Evolutionary conservation across 169 alveolate genomes (phyloP), one percentile per base, ranked within the genome.

Genomic region (Eimeria acervulina): DNA sequence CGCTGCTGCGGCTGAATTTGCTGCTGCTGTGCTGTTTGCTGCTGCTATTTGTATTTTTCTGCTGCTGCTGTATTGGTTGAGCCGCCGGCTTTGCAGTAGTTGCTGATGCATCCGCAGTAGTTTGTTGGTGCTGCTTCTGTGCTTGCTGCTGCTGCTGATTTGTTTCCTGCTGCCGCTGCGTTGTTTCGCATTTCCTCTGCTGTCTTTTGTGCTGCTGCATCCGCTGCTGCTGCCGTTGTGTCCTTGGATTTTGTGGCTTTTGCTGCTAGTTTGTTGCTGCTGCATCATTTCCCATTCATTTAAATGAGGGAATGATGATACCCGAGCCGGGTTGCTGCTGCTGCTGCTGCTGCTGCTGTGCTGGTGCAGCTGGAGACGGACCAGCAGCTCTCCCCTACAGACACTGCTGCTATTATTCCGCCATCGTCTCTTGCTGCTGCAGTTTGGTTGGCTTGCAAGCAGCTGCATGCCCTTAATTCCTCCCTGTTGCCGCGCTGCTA

Each of bases 371-470:
- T 76, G 91, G 91, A 63, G n/a, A 83, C 91, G 38, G 81, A 63
- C 38, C 72, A 63, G 33, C 95, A 31, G 70, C 52, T 90, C 91
- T 12, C 52, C 26, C 17, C 85, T 5, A n/a, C 68, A 5, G 68
- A 63, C 23, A 63, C 55, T 23, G 42, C 78, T 28, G 8, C 91
- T 2, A 15, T 38, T 21, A 61, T 91, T 12, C 95, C 95, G 28
- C 95, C 95, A 38, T 76, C 95, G 19, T 80, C 84, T 19, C 83
- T 91, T 55, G 95, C 95, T 21, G 90, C 95, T 13, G 63, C 91
- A 17, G 83, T 91, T 12, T 91, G 95, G 95, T 84, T 74, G 66
- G 95, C 70, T 40, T 91, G 95, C 68, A 84, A 84, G 84, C 61
- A 28, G 95, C 81, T 91, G 61, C 91, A 74, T 5, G 91, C 40